These are phyloP conservation scores for Penicillium paradoxum DNA, from an alignment of 495 filamentous ascomycete genomes.

Conservation along the genomic window DNA sequence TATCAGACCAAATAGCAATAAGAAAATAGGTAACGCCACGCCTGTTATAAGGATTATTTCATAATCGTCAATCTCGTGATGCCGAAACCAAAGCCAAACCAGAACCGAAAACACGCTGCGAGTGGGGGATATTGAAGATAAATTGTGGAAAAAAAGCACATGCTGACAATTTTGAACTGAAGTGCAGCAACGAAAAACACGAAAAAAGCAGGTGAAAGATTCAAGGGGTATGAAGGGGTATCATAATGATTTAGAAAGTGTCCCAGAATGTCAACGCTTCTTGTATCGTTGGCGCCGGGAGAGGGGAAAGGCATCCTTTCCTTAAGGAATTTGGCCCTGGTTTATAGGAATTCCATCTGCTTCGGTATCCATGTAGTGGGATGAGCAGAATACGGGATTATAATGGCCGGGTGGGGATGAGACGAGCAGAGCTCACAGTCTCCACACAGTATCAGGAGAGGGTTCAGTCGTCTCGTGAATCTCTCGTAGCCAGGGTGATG, in stretches of 20 bases:
- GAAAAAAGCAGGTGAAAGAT: not conserved
- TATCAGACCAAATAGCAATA: not conserved
- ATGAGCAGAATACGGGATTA: not conserved
- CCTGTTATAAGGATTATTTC: not conserved
- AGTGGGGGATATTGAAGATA: conserved; percentile 1
- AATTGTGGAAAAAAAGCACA: not conserved
- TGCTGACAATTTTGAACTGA: not conserved
- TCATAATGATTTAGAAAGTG: conserved; percentile 7
- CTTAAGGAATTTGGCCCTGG: not conserved
- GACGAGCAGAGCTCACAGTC: conserved; percentile 23
- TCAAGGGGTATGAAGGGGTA: conserved; percentile 20
- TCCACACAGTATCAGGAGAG: conserved; percentile 33
- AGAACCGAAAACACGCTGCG: conserved; percentile 1
- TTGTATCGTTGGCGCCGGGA: conserved; percentile 4
- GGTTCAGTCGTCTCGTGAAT: conserved; percentile 23
- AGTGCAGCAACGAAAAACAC: not conserved
- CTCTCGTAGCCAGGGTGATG: conserved; percentile 51
- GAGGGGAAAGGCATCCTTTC: not conserved
- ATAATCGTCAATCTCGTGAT: conserved; percentile 3
- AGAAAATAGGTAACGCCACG: not conserved
- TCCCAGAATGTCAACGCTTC: conserved; percentile 4
- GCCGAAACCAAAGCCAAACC: not conserved
- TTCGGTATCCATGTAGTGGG: not conserved
- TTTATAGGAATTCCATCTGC: not conserved
- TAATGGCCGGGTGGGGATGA: not conserved